Percentiles rank a stretch among this genome's conserved stretches.
phyloP scores from a whole-genome alignment of 768 basidiomycete genomes.

The Daedaleopsis nitida region DNA sequence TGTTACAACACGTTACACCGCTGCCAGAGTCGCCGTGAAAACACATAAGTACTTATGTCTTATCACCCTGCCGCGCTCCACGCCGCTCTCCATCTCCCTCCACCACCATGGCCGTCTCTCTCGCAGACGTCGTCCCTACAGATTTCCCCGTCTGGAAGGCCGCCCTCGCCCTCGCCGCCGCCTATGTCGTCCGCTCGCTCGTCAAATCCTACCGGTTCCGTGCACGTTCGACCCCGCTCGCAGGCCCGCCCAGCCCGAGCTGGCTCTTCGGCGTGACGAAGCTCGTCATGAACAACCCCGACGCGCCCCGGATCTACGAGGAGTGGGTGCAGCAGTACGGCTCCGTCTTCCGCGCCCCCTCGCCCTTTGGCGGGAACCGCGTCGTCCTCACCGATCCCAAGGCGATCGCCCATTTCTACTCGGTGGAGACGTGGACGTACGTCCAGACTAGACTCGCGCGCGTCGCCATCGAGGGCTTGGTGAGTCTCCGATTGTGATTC shows the following conservation, averaged over 20 bases:
- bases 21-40: too few relatives aligned
- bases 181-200: slow-evolving; percentile 24
- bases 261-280: slow-evolving; percentile 43
- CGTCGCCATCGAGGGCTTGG: slow-evolving; percentile 42
- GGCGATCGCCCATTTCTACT: slow-evolving; percentile 52
- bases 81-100: not conserved
- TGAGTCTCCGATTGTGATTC: slow-evolving; percentile 14
- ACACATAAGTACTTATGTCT: too few relatives aligned
- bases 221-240: slow-evolving; percentile 36
- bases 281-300: slow-evolving; percentile 31
- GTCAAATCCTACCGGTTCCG: slow-evolving; percentile 16
- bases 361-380: slow-evolving; percentile 18
- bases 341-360: slow-evolving; percentile 44
- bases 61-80: too few relatives aligned
- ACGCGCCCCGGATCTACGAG: slow-evolving; percentile 41
- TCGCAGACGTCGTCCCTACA: not conserved
- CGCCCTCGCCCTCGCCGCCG: not conserved
- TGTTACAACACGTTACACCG: too few relatives aligned
- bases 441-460: slow-evolving; percentile 37
- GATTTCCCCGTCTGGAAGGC: slow-evolving; percentile 4
- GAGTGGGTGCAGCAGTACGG: slow-evolving; percentile 53
- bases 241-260: slow-evolving; percentile 45
- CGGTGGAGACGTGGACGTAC: slow-evolving; percentile 52
- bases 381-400: slow-evolving; percentile 36
- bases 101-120: not conserved